These are phyloP conservation scores for Neobulgaria alba DNA, from an alignment of 2,329 filamentous ascomycete species.

Conservation along the genomic window DNA sequence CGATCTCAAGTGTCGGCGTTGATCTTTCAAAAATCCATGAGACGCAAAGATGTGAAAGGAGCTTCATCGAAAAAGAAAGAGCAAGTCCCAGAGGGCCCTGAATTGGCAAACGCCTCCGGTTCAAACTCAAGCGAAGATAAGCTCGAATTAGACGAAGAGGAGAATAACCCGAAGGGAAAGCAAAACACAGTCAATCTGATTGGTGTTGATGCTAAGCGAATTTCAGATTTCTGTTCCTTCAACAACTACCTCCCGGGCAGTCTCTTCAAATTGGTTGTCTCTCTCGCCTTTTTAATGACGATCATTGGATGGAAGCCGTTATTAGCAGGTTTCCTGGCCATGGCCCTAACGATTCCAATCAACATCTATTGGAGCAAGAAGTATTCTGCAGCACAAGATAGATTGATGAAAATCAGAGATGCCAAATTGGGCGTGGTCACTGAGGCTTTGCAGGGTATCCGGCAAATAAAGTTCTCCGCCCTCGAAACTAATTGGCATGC, in stretches of 20 bases:
- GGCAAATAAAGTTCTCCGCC: conserved; percentile 79
- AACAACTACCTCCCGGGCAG: conserved; percentile 58
- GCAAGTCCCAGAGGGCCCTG: conserved; percentile 17
- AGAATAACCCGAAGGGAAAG: conserved; percentile 47
- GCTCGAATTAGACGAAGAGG: conserved; percentile 30
- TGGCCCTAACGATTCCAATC: conserved; percentile 56
- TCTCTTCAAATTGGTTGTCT: conserved; percentile 54
- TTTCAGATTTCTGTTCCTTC: conserved; percentile 59
- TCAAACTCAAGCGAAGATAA: conserved; percentile 26
- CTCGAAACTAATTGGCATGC: conserved; percentile 67
- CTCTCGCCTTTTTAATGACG: conserved; percentile 55
- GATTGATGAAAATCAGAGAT: conserved; percentile 68
- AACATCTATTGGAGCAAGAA: conserved; percentile 59
- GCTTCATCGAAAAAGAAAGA: conserved; percentile 34
- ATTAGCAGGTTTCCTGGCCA: conserved; percentile 54
- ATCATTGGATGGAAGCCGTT: conserved; percentile 67
- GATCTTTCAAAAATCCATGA: conserved; percentile 69
- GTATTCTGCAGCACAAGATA: conserved; percentile 57
- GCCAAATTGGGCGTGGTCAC: conserved; percentile 68
- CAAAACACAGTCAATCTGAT: conserved; percentile 72
- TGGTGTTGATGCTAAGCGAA: conserved; percentile 63
- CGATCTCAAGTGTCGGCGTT: conserved; percentile 62
- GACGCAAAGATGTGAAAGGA: conserved; percentile 68
- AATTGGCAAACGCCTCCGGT: conserved; percentile 20
- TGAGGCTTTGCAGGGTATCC: conserved; percentile 69